A percentile compares a stretch with the other conserved stretches of the same genome.
Evolutionary conservation across 2,329 filamentous ascomycete genomes (phyloP).

Genomic region (Colletotrichum spinosum): DNA sequence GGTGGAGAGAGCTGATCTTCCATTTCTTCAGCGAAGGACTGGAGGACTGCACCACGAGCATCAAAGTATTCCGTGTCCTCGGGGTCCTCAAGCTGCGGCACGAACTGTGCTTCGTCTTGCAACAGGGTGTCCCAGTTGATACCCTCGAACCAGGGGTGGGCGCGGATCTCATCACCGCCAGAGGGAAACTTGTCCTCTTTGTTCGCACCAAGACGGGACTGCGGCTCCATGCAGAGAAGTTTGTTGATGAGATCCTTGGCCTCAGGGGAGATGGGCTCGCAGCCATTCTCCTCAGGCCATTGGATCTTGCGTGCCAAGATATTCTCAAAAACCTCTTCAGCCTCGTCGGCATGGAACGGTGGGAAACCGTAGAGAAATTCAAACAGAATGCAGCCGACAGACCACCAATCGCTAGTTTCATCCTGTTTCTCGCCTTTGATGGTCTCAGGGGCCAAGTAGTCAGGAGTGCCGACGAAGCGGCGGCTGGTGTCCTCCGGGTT

Average conservation of each 20-base stretch:
- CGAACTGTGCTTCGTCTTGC: slow-evolving; percentile 96
- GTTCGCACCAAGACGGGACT: slow-evolving; percentile 86
- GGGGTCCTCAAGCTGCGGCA: slow-evolving; percentile 90
- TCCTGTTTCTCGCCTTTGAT: slow-evolving; percentile 96
- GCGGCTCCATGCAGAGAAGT: slow-evolving; percentile 86
- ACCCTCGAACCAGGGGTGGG: slow-evolving; percentile 87
- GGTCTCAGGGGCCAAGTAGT: slow-evolving; percentile 96
- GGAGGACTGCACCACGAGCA: slow-evolving; percentile 87
- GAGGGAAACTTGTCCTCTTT: slow-evolving; percentile 82
- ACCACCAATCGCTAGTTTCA: slow-evolving; percentile 99
- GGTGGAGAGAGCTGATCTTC: slow-evolving; percentile 88
- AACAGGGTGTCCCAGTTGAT: slow-evolving; percentile 91
- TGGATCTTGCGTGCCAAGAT: slow-evolving; percentile 90
- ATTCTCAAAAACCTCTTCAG: slow-evolving; percentile 96
- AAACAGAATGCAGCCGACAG: slow-evolving; percentile 97
- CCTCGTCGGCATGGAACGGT: slow-evolving; percentile 90
- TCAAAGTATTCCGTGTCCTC: slow-evolving; percentile 99
- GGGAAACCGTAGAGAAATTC: slow-evolving; percentile 95
- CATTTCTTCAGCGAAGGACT: slow-evolving; percentile 93
- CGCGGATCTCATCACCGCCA: slow-evolving; percentile 91
- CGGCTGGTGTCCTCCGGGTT: slow-evolving; percentile 94
- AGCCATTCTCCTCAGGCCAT: slow-evolving; percentile 88
- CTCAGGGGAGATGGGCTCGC: slow-evolving; percentile 80
- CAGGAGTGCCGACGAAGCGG: slow-evolving; percentile 94
- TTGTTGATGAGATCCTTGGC: slow-evolving; percentile 96